These are phyloP conservation scores for Annulohypoxylon maeteangense DNA, from an alignment of 495 filamentous ascomycete species.

Conservation along the genomic window DNA sequence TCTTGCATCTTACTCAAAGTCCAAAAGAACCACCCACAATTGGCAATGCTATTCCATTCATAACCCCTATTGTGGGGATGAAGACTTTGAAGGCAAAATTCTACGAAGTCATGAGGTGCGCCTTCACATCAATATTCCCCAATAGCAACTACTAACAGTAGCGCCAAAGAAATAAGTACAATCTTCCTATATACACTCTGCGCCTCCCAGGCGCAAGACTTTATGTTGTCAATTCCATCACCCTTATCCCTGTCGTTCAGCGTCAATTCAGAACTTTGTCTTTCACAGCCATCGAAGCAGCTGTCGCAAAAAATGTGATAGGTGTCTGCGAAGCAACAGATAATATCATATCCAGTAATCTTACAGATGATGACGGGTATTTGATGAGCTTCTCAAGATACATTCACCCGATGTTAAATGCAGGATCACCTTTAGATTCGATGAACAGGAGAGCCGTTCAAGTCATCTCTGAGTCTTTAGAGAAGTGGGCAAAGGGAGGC, in stretches of 20 bases:
- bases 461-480: constrained; percentile 29
- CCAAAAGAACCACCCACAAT: not conserved
- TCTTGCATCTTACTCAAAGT: not conserved
- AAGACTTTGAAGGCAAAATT: not conserved
- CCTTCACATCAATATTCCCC: not conserved
- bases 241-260: constrained; percentile 31
- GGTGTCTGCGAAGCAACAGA: constrained; percentile 8
- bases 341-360: constrained; percentile 10
- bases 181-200: constrained; percentile 36
- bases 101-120: not conserved
- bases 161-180: not conserved
- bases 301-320: not conserved
- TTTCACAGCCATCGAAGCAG: constrained; percentile 14
- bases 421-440: constrained; percentile 35
- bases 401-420: not conserved
- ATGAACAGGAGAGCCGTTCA: constrained; percentile 36
- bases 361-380: constrained; percentile 18
- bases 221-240: constrained; percentile 31
- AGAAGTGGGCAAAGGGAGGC: not conserved
- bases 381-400: not conserved
- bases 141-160: not conserved
- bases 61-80: not conserved
- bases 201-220: constrained; percentile 26
- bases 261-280: constrained; percentile 17
- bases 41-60: not conserved